A percentile compares a stretch with the other conserved stretches of the same genome.
These are phyloP conservation scores for Cytidiella melzeri DNA, from an alignment of 768 basidiomycete genomes.

Conservation along the genomic window DNA sequence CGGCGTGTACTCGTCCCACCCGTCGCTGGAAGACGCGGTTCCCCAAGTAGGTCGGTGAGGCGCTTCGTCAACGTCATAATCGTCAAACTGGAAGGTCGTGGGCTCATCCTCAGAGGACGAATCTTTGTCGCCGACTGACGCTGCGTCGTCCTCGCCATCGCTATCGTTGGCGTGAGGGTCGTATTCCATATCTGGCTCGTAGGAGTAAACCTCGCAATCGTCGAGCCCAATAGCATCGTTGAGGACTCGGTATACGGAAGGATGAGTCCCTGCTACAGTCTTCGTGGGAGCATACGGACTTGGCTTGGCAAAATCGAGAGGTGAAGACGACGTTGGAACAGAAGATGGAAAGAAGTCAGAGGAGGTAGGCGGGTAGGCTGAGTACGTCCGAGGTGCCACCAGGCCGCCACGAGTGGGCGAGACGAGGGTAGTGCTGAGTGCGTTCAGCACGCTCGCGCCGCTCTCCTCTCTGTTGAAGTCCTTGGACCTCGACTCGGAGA, in stretches of 20 bases:
- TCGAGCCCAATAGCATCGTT: slow-evolving; percentile 85
- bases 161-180: slow-evolving; percentile 90
- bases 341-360: slow-evolving; percentile 74
- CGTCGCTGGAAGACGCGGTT: slow-evolving; percentile 23
- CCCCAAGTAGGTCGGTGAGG: slow-evolving; percentile 13
- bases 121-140: slow-evolving; percentile 54
- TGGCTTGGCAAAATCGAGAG: slow-evolving; percentile 43
- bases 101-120: slow-evolving; percentile 67
- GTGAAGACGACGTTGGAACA: slow-evolving; percentile 66
- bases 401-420: slow-evolving; percentile 64
- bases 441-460: slow-evolving; percentile 71
- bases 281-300: slow-evolving; percentile 69
- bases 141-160: slow-evolving; percentile 73
- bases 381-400: slow-evolving; percentile 74
- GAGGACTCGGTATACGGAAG: slow-evolving; percentile 79
- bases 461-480: slow-evolving; percentile 82
- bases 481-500: slow-evolving; percentile 84
- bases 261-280: slow-evolving; percentile 80
- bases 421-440: slow-evolving; percentile 77
- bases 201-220: slow-evolving; percentile 95
- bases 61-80: slow-evolving; percentile 66
- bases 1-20: slow-evolving; percentile 20
- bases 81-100: slow-evolving; percentile 71
- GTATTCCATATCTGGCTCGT: slow-evolving; percentile 85
- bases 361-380: slow-evolving; percentile 73